These are phyloP conservation scores for Sicyos edulis DNA, from an alignment of 306 rosid genomes.

Conservation along the genomic window DNA sequence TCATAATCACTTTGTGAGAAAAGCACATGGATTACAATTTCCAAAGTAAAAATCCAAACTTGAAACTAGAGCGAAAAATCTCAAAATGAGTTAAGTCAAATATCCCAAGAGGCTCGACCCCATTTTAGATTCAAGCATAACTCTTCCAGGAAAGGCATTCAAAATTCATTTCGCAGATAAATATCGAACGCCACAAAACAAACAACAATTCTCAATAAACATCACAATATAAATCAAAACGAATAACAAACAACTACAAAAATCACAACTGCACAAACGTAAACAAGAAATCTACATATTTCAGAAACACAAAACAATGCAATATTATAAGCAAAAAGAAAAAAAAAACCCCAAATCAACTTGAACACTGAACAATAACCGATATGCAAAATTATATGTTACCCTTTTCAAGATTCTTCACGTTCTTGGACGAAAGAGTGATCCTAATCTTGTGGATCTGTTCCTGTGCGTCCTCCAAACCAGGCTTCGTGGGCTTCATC, in stretches of 20 bases:
- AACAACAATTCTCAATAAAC: background rate
- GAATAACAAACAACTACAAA: background rate
- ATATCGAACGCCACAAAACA: background rate
- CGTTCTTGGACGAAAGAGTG: constrained; percentile 80
- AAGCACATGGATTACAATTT: no score
- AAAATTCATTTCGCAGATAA: background rate
- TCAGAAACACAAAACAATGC: background rate
- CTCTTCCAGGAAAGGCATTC: background rate
- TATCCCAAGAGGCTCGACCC: background rate
- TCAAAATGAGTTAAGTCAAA: background rate
- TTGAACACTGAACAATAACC: background rate
- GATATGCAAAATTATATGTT: background rate
- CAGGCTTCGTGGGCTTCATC: constrained; percentile 64
- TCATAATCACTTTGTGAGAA: no score
- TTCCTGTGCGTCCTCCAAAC: constrained; percentile 61
- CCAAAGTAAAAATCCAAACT: background rate
- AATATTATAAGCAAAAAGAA: background rate
- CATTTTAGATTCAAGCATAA: background rate
- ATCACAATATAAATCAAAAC: background rate
- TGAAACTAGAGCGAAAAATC: background rate
- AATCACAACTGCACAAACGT: background rate
- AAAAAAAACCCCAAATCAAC: background rate
- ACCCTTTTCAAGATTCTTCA: constrained; percentile 82
- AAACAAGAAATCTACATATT: background rate
- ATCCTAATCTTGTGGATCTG: constrained; percentile 89